A percentile compares a stretch with the other conserved stretches of the same genome.
These are phyloP conservation scores for Pleurotus tuber-regium DNA, from an alignment of 768 basidiomycete species.

Conservation along the genomic window DNA sequence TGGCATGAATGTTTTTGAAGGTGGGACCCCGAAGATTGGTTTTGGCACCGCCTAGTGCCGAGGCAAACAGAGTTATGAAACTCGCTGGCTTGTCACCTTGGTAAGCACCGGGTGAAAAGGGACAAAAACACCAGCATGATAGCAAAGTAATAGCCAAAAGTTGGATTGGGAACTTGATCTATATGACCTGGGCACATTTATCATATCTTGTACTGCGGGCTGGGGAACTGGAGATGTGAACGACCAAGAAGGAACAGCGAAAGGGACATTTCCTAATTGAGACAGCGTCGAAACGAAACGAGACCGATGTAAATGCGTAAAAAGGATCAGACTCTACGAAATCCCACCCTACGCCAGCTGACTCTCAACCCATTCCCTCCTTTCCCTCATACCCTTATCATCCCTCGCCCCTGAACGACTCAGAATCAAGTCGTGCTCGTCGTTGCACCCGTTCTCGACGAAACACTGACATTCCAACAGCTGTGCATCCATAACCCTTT, in stretches of 20 bases:
- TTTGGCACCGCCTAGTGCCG: conserved; percentile 10
- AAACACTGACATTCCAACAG: neutral
- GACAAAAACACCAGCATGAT: conserved; percentile 12
- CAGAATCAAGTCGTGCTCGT: conserved; percentile 11
- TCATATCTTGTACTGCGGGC: neutral
- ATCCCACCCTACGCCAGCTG: conserved; percentile 17
- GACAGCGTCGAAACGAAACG: conserved; percentile 23
- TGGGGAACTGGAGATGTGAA: conserved; percentile 4
- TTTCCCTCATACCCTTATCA: conserved; percentile 17
- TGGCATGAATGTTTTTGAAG: conserved; percentile 4
- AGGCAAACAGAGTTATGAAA: conserved; percentile 2
- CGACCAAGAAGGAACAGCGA: neutral
- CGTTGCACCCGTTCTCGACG: conserved; percentile 9
- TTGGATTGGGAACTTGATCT: conserved; percentile 14
- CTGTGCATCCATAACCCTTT: conserved; percentile 1
- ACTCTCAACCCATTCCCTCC: conserved; percentile 21
- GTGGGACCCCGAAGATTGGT: conserved; percentile 7
- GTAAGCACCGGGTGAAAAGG: conserved; percentile 11
- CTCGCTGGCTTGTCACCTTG: conserved; percentile 10
- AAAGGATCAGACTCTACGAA: conserved; percentile 30
- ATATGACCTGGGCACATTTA: neutral
- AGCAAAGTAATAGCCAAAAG: conserved; percentile 23
- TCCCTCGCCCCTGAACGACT: neutral
- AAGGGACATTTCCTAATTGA: conserved; percentile 20
- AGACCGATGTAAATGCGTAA: conserved; percentile 29